Evolutionary conservation across 331 rosid genomes (phyloP).

Genomic region (Acacia concinna): DNA sequence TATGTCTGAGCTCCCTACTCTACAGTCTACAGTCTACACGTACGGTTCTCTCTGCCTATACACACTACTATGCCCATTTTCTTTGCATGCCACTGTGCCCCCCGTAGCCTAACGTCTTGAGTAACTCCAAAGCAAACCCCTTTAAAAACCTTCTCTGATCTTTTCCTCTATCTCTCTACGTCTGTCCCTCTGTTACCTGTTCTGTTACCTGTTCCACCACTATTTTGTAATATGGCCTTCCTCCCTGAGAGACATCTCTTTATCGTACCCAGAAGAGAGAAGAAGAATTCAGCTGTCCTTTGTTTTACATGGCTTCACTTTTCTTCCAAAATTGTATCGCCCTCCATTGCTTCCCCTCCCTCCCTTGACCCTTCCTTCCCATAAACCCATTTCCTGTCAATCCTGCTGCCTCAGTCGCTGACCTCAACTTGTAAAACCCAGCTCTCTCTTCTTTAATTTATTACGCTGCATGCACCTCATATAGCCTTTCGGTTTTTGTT

Average conservation of each 20-base stretch:
- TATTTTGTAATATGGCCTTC: conserved; percentile 25
- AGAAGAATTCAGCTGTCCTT: conserved; percentile 43
- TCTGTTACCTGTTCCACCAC: too few relatives aligned
- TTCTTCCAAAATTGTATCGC: conserved; percentile 34
- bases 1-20: conserved; percentile 25
- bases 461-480: background rate
- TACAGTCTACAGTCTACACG: background rate
- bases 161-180: background rate
- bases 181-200: conserved; percentile 21
- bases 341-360: background rate
- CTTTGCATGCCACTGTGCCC: conserved; percentile 25
- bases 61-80: background rate
- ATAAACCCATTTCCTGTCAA: background rate
- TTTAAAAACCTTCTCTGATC: background rate
- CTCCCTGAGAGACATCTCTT: conserved; percentile 37
- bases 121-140: background rate
- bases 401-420: background rate
- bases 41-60: conserved; percentile 4
- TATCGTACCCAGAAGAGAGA: conserved; percentile 51
- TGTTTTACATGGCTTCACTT: conserved; percentile 32
- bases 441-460: background rate
- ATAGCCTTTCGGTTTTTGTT: background rate
- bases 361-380: background rate
- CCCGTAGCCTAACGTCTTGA: background rate
- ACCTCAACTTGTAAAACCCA: background rate